Evolutionary conservation across 345 rosid species (phyloP), one percentile per base, ranked within the genome.

Genomic region (Rhizophora mangle): DNA sequence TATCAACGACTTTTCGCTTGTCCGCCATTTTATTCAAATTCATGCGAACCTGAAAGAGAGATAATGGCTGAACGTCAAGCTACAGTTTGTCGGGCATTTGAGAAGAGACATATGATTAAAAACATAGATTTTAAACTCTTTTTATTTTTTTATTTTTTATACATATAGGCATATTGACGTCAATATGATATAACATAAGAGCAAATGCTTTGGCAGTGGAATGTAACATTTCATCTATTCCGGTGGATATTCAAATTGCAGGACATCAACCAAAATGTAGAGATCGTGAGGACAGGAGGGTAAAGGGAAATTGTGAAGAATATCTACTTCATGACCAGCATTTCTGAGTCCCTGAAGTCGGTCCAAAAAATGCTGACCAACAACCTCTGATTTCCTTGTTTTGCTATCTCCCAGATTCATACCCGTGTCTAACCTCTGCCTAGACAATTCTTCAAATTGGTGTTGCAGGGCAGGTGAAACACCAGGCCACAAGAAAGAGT

Each of bases 291-390:
- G 11, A 52, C 30, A 27, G 13, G 24, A 2, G 24, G 20, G 39
- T 11, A 71, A 3, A 60, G 60, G 5, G 61, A 39, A 34, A 59
- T 20, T 21, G 4, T 18, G 39, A 6, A n/a, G 59, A 36, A 61
- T 51, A 29, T 59, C 63, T 83, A 88, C 98, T 93, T 88, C 92
- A 47, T 74, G 84, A 61, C 86, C 85, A 72, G 80, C 84, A 72
- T 63, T 82, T 62, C 91, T 89, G 65, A 92, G 96, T 46, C 94
- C 97, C 86, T 88, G 84, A 55, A 95, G 96, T 22, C 96, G 99
- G 80, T 95, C 99, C 37, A 92, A 67, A 68, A 88, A 85, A 79
- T 87, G 86, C 80, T 88, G 96, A 78, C 91, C 89, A 67, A 92
- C 84, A 72, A 92, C 88, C 59, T 87, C 79, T 76, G 88, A 71